Conservation (phyloP, 1,139 yeast species). For the Nakaseomyces sp. region DNA sequence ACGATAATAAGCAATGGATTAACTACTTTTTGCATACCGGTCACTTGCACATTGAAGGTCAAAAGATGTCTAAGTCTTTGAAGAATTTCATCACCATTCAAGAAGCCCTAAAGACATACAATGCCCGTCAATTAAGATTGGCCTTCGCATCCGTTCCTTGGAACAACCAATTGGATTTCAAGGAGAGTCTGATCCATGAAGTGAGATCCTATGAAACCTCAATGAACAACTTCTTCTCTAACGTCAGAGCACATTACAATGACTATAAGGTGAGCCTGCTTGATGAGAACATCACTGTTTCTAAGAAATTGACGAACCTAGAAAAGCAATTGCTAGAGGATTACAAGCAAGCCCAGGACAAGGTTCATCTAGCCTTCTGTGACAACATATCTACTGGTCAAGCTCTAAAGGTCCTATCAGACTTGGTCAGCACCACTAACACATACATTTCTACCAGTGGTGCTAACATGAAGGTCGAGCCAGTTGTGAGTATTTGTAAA, state of each 20-base stretch:
- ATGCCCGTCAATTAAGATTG: constrained; percentile 76
- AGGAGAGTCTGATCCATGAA: constrained; percentile 67
- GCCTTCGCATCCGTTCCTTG: constrained; percentile 87
- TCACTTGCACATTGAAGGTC: constrained; percentile 95
- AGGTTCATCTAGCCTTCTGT: constrained; percentile 70
- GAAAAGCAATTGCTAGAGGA: constrained; percentile 53
- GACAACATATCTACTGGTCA: constrained; percentile 79
- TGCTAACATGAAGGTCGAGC: constrained; percentile 52
- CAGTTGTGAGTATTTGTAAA: constrained; percentile 50
- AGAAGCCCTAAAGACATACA: constrained; percentile 66
- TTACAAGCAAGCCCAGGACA: constrained; percentile 47
- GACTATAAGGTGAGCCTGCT: constrained; percentile 35
- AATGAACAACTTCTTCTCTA: constrained; percentile 73
- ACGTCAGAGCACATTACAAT: constrained; percentile 63
- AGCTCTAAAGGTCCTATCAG: constrained; percentile 57
- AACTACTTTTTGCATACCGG: constrained; percentile 95
- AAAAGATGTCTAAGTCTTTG: constrained; percentile 91
- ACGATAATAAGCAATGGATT: constrained; percentile 87
- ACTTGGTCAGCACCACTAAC: constrained; percentile 63
- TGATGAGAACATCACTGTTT: constrained; percentile 42
- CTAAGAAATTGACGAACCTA: constrained; percentile 43
- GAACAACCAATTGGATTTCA: constrained; percentile 90
- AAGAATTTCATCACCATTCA: constrained; percentile 92
- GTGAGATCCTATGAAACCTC: constrained; percentile 69
- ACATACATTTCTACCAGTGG: constrained; percentile 54